Evolutionary conservation across 164 flowering plant species (phyloP).

Genomic region (Chloranthus sessilifolius): DNA sequence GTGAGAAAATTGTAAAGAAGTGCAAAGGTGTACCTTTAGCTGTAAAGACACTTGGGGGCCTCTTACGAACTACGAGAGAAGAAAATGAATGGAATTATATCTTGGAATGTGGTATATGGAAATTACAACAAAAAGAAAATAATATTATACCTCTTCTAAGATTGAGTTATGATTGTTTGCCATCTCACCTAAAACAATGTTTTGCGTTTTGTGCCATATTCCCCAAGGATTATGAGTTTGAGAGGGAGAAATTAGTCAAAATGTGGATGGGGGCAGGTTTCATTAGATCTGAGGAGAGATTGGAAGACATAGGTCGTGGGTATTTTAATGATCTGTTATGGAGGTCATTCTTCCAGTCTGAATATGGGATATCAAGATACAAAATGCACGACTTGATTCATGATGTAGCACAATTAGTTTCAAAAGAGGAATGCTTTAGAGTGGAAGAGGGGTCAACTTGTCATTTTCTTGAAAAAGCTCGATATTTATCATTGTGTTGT

Average conservation of each 20-base stretch:
- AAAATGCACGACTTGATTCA: not conserved
- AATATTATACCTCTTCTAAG: not conserved
- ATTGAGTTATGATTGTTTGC: not conserved
- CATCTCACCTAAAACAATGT: not conserved
- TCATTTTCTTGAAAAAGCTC: too few species aligned
- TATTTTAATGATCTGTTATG: not conserved
- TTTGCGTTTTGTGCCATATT: not conserved
- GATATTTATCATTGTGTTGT: too few species aligned
- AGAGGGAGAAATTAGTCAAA: not conserved
- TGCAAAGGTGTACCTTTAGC: slow-evolving; percentile 12
- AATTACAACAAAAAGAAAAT: not conserved
- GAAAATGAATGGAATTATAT: slow-evolving; percentile 4
- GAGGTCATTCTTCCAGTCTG: not conserved
- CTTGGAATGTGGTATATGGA: slow-evolving; percentile 8
- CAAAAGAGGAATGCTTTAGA: not conserved
- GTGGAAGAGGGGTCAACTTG: not conserved
- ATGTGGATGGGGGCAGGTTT: not conserved
- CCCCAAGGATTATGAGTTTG: not conserved
- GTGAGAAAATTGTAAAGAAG: slow-evolving; percentile 5
- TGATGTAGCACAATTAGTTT: not conserved
- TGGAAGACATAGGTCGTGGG: not conserved
- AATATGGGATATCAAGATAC: not conserved
- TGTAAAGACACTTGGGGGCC: slow-evolving; percentile 2
- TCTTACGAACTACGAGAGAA: not conserved
- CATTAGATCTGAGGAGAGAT: not conserved